Evolutionary conservation across 106 monocot species (phyloP), one percentile per base, ranked within the genome.

Genomic region (Amphibolis antarctica): DNA sequence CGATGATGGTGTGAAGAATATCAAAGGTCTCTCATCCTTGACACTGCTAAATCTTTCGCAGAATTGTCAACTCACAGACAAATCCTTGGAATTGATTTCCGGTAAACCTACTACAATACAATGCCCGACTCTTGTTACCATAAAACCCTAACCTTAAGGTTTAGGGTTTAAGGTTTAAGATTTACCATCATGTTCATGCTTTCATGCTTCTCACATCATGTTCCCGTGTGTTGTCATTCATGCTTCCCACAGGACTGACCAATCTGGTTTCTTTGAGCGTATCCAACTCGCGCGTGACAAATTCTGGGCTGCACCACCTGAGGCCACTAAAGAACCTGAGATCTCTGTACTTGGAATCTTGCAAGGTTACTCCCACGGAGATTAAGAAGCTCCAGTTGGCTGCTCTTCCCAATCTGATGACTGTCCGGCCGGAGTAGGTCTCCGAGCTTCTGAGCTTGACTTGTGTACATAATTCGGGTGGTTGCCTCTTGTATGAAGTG

Each of bases 1-100:
- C 15, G 94, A 96, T 76, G 76, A 73, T 30, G 94, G 94, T 20
- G 91, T 99, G 64, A 99, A 83, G 77, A 90, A 90, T 71, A 88
- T 99, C 21, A 85, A 83, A 68, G 87, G 83, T 46, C 85, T 99
- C 21, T 69, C 69, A 28, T 81, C 85, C 19, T 69, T 99, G 78
- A 88, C 80, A 44, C 69, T 77, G 0, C 48, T 99, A 48, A 99
- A 99, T 77, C 75, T 99, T 22, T 99, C 98, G 50, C 98, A 99
- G 76, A 99, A 99, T 71, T 66, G 67, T 57, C 74, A 78, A 63
- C 82, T 99, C 56, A 99, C 98, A 11, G 98, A 99, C 58, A 85
- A 75, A 64, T 64, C 91, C 21, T 76, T 99, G 59, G 91, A 91
- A 71, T 50, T 85, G 60, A 77, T 99, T 58, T 91, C 98, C 67